Conservation (phyloP, 108 stramenopile species). For the Fistulifera pelliculosa region DNA sequence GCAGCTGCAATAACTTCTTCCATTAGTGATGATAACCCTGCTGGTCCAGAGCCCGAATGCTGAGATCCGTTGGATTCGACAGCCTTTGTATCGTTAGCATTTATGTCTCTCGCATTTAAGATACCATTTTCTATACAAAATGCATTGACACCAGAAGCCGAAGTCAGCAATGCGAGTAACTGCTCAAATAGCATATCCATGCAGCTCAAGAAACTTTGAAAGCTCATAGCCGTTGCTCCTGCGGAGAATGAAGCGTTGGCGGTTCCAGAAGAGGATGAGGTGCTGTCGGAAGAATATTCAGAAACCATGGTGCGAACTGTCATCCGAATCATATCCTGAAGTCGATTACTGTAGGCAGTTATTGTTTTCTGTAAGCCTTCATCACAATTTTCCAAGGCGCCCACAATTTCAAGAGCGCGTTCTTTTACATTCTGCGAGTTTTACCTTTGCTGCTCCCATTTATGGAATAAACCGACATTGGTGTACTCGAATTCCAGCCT, state of each 20-base stretch:
- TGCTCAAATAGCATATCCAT: constrained; percentile 83
- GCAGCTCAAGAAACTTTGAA: constrained; percentile 74
- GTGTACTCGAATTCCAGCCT: constrained; percentile 45
- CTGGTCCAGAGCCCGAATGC: neutral
- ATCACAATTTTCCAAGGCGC: constrained; percentile 39
- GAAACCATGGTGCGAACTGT: constrained; percentile 84
- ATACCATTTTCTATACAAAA: constrained; percentile 21
- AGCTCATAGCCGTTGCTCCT: constrained; percentile 68
- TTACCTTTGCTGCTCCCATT: neutral
- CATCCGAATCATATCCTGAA: constrained; percentile 70
- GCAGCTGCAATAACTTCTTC: constrained; percentile 39
- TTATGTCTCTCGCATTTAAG: neutral
- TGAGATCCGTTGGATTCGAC: neutral
- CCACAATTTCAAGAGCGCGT: constrained; percentile 37
- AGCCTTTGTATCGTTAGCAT: neutral
- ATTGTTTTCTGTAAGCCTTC: constrained; percentile 19
- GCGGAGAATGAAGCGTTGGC: constrained; percentile 9
- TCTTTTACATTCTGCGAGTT: constrained; percentile 2
- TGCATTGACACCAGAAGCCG: constrained; percentile 51
- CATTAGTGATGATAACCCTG: constrained; percentile 14
- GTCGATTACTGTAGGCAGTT: constrained; percentile 46
- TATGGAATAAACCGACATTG: constrained; percentile 1
- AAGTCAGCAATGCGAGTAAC: constrained; percentile 48
- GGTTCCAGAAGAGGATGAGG: neutral
- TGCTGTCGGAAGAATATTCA: constrained; percentile 49